Evolutionary conservation across 164 flowering plant genomes (phyloP).

Genomic region (Malania oleifera): DNA sequence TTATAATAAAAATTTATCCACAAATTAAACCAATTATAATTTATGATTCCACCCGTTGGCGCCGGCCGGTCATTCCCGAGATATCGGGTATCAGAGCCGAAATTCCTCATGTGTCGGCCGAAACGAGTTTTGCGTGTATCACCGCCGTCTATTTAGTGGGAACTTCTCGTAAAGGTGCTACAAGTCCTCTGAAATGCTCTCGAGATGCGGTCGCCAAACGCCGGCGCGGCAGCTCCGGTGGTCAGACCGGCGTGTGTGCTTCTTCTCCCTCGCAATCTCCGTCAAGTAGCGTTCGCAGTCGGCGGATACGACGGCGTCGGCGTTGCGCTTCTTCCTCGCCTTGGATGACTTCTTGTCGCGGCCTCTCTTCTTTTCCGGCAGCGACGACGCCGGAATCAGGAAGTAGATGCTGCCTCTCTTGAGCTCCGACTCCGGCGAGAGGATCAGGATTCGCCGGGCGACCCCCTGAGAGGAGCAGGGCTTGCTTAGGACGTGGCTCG

Average conservation of each 20-base stretch:
- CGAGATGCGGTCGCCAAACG: constrained; percentile 71
- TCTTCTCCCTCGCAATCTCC: constrained; percentile 25
- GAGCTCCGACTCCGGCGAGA: constrained; percentile 75
- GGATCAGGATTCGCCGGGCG: constrained; percentile 47
- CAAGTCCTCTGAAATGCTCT: constrained; percentile 65
- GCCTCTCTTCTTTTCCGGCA: constrained; percentile 39
- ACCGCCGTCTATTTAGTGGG: constrained; percentile 9
- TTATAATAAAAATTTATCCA: constrained; percentile 17
- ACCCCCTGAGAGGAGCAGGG: constrained; percentile 63
- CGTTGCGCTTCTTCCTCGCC: constrained; percentile 12
- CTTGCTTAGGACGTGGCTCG: constrained; percentile 68
- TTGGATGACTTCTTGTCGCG: constrained; percentile 12
- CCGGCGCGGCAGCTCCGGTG: constrained; percentile 37
- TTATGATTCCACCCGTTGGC: not conserved
- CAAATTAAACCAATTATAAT: constrained; percentile 7
- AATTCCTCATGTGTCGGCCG: no score
- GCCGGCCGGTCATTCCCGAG: not conserved
- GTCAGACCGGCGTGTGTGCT: constrained; percentile 26
- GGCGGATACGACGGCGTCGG: not conserved
- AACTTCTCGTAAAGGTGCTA: constrained; percentile 16
- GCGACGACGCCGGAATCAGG: constrained; percentile 57
- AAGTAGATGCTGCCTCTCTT: constrained; percentile 82
- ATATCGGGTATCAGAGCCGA: not conserved
- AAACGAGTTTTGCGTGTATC: no score
- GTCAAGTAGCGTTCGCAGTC: constrained; percentile 10